Base-by-base conservation (phyloP, 2,329 filamentous ascomycete species). In the Cercospora sp. region DNA sequence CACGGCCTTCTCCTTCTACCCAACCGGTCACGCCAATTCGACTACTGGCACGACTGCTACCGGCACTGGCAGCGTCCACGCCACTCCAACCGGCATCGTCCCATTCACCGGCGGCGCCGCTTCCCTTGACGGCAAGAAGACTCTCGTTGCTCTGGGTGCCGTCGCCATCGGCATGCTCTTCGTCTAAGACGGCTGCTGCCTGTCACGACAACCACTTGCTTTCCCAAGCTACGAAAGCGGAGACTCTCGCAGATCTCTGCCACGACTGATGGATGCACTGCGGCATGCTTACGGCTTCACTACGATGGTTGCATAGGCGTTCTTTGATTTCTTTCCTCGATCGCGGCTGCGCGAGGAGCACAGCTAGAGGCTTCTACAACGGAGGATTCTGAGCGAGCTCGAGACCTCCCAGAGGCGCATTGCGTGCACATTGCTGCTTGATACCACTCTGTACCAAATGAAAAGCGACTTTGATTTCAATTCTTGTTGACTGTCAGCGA, bases 121-220 rank as follows among this genome's bases (percentile, higher is more conserved):
- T 57, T 51, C 49, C 9, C 5, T 64, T 6, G 30, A 43, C 49
- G 32, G 18, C 62, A 58, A 64, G 62, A 28, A 45, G 49, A 4
- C 62, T 45, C 21, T 64, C 49, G 51, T n/a, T 26, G 62, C 62
- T 64, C 49, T 64, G 10, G 62, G 51, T 58, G 62, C 45, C 18
- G 34, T 64, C 49, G 51, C 62, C 51, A 16, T 64, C 34, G 62
- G 28, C 30, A 64, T 64, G 62, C 30, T 64, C 49, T 58, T 64
- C 26, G 28, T 64, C 62, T 64, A 32, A 61, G 34, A 0, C 12
- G 37, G 37, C 21, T 21, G 7, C 24, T 61, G 16, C 34, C 53
- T 34, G 21, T 58, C 24, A 58, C 53, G 53, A 18, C 30, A 43
- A 26, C 34, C 18, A 28, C 59, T 30, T n/a, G 59, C 37, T 61